phyloP scores from a whole-genome alignment of 306 rosid species.

The Oxytropis ochrocephala region DNA sequence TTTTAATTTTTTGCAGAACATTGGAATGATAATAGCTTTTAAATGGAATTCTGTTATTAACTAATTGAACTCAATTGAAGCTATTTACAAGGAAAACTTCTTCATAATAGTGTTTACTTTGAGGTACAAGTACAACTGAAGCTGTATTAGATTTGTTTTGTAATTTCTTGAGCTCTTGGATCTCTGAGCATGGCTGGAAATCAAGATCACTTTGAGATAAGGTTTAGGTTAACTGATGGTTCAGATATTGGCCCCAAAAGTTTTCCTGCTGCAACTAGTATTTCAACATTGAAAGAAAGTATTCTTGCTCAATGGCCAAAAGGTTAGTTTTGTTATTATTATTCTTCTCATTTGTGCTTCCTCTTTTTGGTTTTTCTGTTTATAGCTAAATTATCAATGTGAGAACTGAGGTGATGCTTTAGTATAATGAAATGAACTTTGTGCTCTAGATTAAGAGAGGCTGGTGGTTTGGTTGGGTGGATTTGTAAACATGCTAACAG shows the following conservation, averaged over 20 bases:
- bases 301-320: constrained; percentile 97
- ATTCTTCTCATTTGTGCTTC: background rate
- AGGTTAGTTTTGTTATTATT: constrained; percentile 41
- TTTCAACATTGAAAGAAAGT: constrained; percentile 78
- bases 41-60: constrained; percentile 14
- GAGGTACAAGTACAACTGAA: constrained; percentile 16
- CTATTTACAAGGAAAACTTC: background rate
- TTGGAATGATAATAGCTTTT: constrained; percentile 3
- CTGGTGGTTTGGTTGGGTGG: background rate
- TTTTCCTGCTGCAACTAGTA: constrained; percentile 82
- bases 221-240: constrained; percentile 85
- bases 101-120: background rate
- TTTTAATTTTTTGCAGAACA: constrained; percentile 30
- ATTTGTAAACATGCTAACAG: background rate
- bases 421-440: background rate
- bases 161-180: constrained; percentile 12
- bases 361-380: background rate
- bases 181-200: constrained; percentile 63
- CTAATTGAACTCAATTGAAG: constrained; percentile 30
- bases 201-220: constrained; percentile 93
- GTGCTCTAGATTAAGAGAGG: background rate
- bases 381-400: background rate
- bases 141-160: constrained; percentile 14
- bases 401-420: background rate
- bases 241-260: constrained; percentile 93